Base-by-base conservation (phyloP, 495 filamentous ascomycete genomes). In the Immersiella caudata region DNA sequence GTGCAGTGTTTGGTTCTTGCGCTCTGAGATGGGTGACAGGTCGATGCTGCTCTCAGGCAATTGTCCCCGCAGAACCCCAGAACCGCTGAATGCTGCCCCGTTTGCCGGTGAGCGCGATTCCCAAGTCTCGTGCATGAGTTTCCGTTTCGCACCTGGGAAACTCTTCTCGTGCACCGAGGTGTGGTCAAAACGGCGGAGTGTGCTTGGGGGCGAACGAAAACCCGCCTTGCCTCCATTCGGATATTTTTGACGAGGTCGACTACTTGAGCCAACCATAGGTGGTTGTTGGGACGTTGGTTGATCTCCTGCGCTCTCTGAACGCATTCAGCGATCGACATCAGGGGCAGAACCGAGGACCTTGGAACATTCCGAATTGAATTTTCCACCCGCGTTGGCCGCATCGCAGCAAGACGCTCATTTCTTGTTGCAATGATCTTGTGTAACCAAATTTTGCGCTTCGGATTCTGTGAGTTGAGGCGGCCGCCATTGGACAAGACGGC, bases 171-270 rank as follows among this genome's bases (percentile, higher is more conserved):
- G 52, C n/a, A 22, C 52, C 2, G 40, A 46, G 40, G 40, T 5
- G 9, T 22, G 7, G 52, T 55, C 21, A 22, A 26, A 55, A 55
- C 2, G 20, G 21, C 14, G 9, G 52, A 55, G 20, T 2, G n/a
- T 59, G 50, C 27, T 54, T 60, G 56, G 55, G 61, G 60, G 55
- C 65, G 22, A 51, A 54, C 36, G 24, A 65, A 69, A 68, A 65
- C 18, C 24, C 68, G 67, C 26, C 67, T 64, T 75, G 71, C 16
- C 74, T 76, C 60, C 60, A 74, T 78, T 70, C 70, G 73, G 76
- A 67, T 70, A 73, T 75, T 71, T 76, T 78, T 78, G 71, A 78
- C 76, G 74, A 78, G 74, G 63, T 35, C 52, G 55, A 50, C 21
- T 56, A 21, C 50, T 35, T 52, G 66, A 64, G 52, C 68, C 71